Evolutionary conservation across 2,329 filamentous ascomycete genomes (phyloP).

Genomic region (Scortechinia acanthostroma): DNA sequence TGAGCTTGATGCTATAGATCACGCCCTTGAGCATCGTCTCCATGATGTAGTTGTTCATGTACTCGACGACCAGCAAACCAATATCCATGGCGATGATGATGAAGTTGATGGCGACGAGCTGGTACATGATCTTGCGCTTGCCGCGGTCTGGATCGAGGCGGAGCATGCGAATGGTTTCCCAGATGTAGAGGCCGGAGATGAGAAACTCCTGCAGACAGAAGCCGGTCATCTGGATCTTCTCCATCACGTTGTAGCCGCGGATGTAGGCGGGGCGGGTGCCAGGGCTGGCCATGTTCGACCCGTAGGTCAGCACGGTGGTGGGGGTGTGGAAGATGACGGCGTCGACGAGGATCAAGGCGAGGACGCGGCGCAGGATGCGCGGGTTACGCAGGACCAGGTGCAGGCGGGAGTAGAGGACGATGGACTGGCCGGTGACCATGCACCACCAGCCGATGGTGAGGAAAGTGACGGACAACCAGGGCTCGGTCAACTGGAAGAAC

Average conservation of each 20-base stretch:
- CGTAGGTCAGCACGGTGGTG: conserved; percentile 45
- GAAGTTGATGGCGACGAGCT: conserved; percentile 35
- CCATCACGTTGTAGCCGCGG: conserved; percentile 33
- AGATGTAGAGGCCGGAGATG: conserved; percentile 43
- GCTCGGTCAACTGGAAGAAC: conserved; percentile 26
- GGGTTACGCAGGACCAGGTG: conserved; percentile 47
- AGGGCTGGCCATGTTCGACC: conserved; percentile 28
- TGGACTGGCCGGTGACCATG: conserved; percentile 54
- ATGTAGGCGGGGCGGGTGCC: conserved; percentile 16
- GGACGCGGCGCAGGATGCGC: conserved; percentile 34
- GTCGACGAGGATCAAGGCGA: conserved; percentile 50
- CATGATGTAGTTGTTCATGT: neutral
- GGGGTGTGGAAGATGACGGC: conserved; percentile 41
- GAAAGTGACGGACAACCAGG: conserved; percentile 21
- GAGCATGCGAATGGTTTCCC: conserved; percentile 39
- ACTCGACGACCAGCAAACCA: conserved; percentile 11
- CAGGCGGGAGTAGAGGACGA: conserved; percentile 56
- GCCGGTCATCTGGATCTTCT: conserved; percentile 45
- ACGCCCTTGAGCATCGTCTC: conserved; percentile 1
- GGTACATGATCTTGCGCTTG: conserved; percentile 34
- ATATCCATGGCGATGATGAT: conserved; percentile 26
- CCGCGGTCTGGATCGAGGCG: conserved; percentile 28
- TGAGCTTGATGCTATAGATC: conserved; percentile 1
- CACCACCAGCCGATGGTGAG: conserved; percentile 41
- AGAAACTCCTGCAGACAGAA: conserved; percentile 48